Evolutionary conservation across 2,329 filamentous ascomycete genomes (phyloP).

Genomic region (Akanthomyces uredinophilus): DNA sequence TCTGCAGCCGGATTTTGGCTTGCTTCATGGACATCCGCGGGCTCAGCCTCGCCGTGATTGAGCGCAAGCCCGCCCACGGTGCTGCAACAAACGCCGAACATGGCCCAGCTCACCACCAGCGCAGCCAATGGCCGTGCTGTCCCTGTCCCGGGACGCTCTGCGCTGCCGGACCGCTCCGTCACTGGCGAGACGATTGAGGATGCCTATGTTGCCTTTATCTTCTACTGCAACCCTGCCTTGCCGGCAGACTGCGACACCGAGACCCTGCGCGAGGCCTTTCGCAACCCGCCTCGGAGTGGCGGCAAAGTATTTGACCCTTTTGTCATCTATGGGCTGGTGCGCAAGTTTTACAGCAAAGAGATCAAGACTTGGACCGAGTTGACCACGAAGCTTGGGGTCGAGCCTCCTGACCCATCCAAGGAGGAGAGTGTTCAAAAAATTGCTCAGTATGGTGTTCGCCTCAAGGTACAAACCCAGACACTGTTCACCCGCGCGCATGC

Average conservation of each 20-base stretch:
- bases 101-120: not conserved
- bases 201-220: constrained; percentile 77
- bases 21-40: not conserved
- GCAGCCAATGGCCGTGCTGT: not conserved
- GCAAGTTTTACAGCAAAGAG: constrained; percentile 71
- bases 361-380: constrained; percentile 92
- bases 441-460: constrained; percentile 85
- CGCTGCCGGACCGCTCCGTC: constrained; percentile 63
- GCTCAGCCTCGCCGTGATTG: not conserved
- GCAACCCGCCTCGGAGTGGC: constrained; percentile 76
- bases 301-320: constrained; percentile 81
- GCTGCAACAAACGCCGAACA: not conserved
- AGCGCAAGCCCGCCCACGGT: constrained; percentile 10
- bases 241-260: constrained; percentile 59
- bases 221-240: constrained; percentile 86
- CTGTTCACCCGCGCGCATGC: constrained; percentile 7
- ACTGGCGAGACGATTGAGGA: constrained; percentile 69
- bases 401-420: constrained; percentile 74
- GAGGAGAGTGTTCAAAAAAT: constrained; percentile 90
- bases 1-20: not conserved
- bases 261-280: constrained; percentile 70
- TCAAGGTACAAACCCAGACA: constrained; percentile 59
- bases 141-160: constrained; percentile 16
- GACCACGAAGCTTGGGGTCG: constrained; percentile 80
- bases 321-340: constrained; percentile 70